Evolutionary conservation across 768 basidiomycete species (phyloP).

Genomic region (Leucocoprinus birnbaumii): DNA sequence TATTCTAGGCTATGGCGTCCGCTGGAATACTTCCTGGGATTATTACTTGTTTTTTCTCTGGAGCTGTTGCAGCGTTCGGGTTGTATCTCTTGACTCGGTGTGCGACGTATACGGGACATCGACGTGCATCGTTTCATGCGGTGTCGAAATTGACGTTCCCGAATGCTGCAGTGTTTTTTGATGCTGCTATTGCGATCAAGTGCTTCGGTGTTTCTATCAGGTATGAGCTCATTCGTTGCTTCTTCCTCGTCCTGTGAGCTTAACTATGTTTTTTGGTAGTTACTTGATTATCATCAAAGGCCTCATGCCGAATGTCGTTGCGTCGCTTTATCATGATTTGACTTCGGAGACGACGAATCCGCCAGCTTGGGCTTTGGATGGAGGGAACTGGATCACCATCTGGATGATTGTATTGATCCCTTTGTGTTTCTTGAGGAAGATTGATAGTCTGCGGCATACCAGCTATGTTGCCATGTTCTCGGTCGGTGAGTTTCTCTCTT

Average conservation of each 20-base stretch:
- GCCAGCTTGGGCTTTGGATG: conserved; percentile 73
- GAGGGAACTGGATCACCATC: conserved; percentile 80
- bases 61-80: conserved; percentile 74
- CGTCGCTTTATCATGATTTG: conserved; percentile 77
- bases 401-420: conserved; percentile 78
- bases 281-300: conserved; percentile 92
- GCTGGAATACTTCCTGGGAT: conserved; percentile 89
- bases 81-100: conserved; percentile 86
- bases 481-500: conserved; percentile 56
- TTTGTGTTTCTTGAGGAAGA: conserved; percentile 74
- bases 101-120: conserved; percentile 71
- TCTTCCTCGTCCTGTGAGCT: background rate
- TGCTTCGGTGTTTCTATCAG: conserved; percentile 97
- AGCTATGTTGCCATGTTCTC: conserved; percentile 91
- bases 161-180: conserved; percentile 82
- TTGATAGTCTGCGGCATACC: conserved; percentile 87
- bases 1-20: conserved; percentile 78
- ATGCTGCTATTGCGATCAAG: conserved; percentile 92
- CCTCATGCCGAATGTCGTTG: conserved; percentile 88
- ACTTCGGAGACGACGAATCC: conserved; percentile 61
- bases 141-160: conserved; percentile 88
- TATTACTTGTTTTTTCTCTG: conserved; percentile 83
- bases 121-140: conserved; percentile 81
- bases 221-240: conserved; percentile 31
- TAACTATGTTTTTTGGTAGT: conserved; percentile 30